These are phyloP conservation scores for Hysterangium stoloniferum DNA, from an alignment of 768 basidiomycete species.

Conservation along the genomic window DNA sequence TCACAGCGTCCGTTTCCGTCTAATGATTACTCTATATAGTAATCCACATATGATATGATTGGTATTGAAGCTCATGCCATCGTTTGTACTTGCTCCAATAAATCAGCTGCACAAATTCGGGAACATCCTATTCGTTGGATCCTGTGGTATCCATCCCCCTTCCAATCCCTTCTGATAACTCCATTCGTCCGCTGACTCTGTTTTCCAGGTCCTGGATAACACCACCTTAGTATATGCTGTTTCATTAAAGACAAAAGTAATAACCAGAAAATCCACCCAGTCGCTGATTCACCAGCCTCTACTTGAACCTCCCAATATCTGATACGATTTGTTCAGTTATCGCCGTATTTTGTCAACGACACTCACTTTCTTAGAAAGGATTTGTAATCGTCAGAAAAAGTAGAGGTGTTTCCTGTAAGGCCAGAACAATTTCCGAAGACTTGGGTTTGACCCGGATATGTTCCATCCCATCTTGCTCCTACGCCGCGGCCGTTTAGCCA, in stretches of 20 bases:
- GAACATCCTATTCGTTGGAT: slow-evolving; percentile 58
- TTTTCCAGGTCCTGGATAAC: slow-evolving; percentile 55
- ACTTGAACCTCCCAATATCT: slow-evolving; percentile 60
- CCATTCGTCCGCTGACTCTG: slow-evolving; percentile 68
- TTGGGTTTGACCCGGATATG: slow-evolving; percentile 31
- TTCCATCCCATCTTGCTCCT: slow-evolving; percentile 65
- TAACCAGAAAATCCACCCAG: slow-evolving; percentile 62
- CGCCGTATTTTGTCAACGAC: not conserved
- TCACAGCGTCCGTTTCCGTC: no score
- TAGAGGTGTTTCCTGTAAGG: slow-evolving; percentile 50
- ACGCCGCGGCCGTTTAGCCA: slow-evolving; percentile 75
- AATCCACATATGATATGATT: not conserved
- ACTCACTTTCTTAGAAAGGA: slow-evolving; percentile 52
- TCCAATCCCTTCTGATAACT: slow-evolving; percentile 66
- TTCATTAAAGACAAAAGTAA: not conserved
- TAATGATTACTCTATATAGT: no score
- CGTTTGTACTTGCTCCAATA: no score
- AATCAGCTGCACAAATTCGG: slow-evolving; percentile 49
- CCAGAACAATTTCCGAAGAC: slow-evolving; percentile 55
- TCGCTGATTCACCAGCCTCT: slow-evolving; percentile 59
- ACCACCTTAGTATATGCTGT: not conserved
- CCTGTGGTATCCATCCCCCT: slow-evolving; percentile 71
- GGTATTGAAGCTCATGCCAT: no score
- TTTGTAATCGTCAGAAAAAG: slow-evolving; percentile 57
- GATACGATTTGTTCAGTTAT: not conserved